phyloP scores from a whole-genome alignment of 148 eudicot genomes.

The Oxyria digyna region DNA sequence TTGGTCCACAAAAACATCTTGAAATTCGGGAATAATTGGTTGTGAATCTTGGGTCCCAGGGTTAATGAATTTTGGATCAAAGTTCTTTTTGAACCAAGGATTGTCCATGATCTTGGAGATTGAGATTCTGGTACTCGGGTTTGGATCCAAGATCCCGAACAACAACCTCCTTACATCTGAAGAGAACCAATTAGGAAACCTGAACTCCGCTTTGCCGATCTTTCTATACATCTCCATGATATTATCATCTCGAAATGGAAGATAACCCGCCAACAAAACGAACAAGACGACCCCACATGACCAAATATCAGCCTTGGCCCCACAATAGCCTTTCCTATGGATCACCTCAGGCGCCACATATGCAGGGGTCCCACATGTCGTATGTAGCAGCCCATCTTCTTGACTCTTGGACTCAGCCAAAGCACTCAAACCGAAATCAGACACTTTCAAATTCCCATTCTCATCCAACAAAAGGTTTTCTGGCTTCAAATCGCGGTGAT shows the following conservation, averaged over 20 bases:
- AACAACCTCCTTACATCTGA: conserved; percentile 26
- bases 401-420: conserved; percentile 27
- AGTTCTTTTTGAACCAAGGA: conserved; percentile 35
- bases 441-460: conserved; percentile 27
- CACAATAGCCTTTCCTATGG: conserved; percentile 37
- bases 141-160: conserved; percentile 34
- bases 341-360: conserved; percentile 45
- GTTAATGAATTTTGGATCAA: conserved; percentile 15
- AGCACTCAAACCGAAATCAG: conserved; percentile 43
- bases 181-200: conserved; percentile 27
- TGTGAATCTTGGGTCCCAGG: conserved; percentile 6
- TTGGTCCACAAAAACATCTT: conserved; percentile 15
- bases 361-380: conserved; percentile 47
- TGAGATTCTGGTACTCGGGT: conserved; percentile 28
- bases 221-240: conserved; percentile 40
- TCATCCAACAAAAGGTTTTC: conserved; percentile 40
- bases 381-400: conserved; percentile 44
- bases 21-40: neutral
- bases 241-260: conserved; percentile 36
- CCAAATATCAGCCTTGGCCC: conserved; percentile 47
- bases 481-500: conserved; percentile 38
- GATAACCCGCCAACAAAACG: conserved; percentile 32
- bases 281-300: conserved; percentile 43
- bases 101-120: conserved; percentile 30
- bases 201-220: conserved; percentile 39